A percentile compares a stretch with the other conserved stretches of the same genome.
Evolutionary conservation across 257 asterid genomes (phyloP).

Genomic region (Solanum medicagineum): DNA sequence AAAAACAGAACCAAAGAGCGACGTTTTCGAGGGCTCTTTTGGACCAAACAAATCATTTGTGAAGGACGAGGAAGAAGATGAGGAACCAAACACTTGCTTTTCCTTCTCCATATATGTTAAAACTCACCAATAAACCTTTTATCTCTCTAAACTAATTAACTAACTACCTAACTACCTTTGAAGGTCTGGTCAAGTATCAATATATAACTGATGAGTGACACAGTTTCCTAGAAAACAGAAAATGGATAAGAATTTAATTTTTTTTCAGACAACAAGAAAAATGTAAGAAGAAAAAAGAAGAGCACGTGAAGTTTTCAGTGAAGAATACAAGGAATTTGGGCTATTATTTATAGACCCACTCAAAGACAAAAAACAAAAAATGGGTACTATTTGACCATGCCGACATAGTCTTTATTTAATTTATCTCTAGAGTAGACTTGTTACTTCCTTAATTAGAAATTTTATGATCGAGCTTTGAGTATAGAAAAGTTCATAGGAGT

Average conservation of each 20-base stretch:
- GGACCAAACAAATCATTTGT: conserved; percentile 63
- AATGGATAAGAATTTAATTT: not conserved
- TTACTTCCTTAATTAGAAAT: too few relatives aligned
- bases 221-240: not conserved
- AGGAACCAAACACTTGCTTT: conserved; percentile 30
- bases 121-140: not conserved
- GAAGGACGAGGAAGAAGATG: conserved; percentile 25
- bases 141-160: too few relatives aligned
- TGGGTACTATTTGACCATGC: not conserved
- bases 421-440: fast-evolving
- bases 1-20: conserved; percentile 49
- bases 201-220: not conserved
- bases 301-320: not conserved
- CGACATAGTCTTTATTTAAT: not conserved
- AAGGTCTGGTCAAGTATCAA: not conserved
- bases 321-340: not conserved
- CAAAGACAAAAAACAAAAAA: too few relatives aligned
- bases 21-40: conserved; percentile 8
- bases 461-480: too few relatives aligned
- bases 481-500: too few relatives aligned
- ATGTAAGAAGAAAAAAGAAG: not conserved
- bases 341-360: not conserved
- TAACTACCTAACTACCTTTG: not conserved
- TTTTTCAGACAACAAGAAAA: not conserved
- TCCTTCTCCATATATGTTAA: conserved; percentile 39